Percentiles rank a stretch among this genome's conserved stretches.
phyloP scores from a whole-genome alignment of 495 filamentous ascomycete genomes.

The Aspergillus panamensis region DNA sequence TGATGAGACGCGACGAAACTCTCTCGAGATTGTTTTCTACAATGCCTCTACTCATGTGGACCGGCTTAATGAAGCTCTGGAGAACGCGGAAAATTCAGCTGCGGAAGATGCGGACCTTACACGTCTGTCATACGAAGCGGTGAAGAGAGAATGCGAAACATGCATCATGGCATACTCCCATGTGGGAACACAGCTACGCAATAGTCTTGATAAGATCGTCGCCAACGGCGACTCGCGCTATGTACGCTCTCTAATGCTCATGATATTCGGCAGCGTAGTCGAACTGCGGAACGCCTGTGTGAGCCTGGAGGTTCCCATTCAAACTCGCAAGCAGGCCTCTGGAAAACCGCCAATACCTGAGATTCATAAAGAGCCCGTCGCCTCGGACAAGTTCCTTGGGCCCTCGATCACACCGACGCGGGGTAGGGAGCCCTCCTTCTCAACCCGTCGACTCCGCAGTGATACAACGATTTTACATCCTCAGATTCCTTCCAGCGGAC shows the following conservation, averaged over 20 bases:
- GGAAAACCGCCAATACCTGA: conserved; percentile 30
- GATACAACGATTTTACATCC: conserved; percentile 61
- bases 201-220: conserved; percentile 66
- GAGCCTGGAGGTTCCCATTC: conserved; percentile 36
- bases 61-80: conserved; percentile 68
- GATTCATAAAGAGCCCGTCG: conserved; percentile 22
- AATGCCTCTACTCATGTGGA: conserved; percentile 72
- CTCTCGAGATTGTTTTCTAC: conserved; percentile 73
- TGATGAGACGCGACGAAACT: conserved; percentile 62
- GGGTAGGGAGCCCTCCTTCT: conserved; percentile 43
- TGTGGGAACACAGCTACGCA: conserved; percentile 65
- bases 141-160: conserved; percentile 65
- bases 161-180: conserved; percentile 75
- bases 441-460: conserved; percentile 53
- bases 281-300: conserved; percentile 62
- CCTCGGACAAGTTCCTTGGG: conserved; percentile 39
- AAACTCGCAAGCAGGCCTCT: conserved; percentile 21
- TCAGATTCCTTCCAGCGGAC: conserved; percentile 28
- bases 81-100: conserved; percentile 53
- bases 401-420: conserved; percentile 59
- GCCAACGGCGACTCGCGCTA: conserved; percentile 73
- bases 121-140: conserved; percentile 45
- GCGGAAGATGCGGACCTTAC: conserved; percentile 40
- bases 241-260: conserved; percentile 73
- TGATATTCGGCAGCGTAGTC: conserved; percentile 74